These are phyloP conservation scores for Mortierella hygrophila DNA, from an alignment of 192 early-diverging fungal genomes.

Conservation along the genomic window DNA sequence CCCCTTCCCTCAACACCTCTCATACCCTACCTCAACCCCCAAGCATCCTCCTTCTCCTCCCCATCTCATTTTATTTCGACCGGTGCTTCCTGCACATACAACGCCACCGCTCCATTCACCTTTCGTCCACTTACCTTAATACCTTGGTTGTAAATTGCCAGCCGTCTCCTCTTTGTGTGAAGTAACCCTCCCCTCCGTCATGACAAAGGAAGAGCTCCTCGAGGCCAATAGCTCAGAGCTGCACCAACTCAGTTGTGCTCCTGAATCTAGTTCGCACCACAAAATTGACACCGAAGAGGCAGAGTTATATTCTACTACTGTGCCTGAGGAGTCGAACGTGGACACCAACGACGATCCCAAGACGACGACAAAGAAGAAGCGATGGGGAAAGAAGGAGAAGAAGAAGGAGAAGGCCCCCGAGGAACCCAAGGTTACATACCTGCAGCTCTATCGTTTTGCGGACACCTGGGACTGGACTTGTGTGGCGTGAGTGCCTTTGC, in stretches of 20 bases:
- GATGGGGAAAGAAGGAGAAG: background rate
- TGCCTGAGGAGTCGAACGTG: background rate
- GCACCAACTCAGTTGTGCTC: background rate
- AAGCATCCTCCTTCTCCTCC: no score
- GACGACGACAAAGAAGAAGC: background rate
- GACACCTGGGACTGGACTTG: slow-evolving; percentile 67
- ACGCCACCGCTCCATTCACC: background rate
- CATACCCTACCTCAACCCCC: no score
- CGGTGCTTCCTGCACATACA: no score
- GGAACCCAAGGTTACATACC: slow-evolving; percentile 63
- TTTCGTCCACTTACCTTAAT: background rate
- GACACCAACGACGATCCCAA: background rate
- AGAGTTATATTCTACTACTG: background rate
- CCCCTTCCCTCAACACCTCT: no score
- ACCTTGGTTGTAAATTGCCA: background rate
- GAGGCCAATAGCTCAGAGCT: background rate
- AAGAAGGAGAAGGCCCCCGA: slow-evolving; percentile 51
- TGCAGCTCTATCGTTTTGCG: slow-evolving; percentile 79
- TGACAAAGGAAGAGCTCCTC: background rate
- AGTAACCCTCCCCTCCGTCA: background rate
- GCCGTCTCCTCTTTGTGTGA: background rate
- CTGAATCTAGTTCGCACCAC: background rate
- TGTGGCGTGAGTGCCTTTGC: slow-evolving; percentile 59
- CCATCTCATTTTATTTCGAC: no score
- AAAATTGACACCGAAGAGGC: background rate